phyloP scores from a whole-genome alignment of 768 basidiomycete species.

The Favolaschia claudopus region DNA sequence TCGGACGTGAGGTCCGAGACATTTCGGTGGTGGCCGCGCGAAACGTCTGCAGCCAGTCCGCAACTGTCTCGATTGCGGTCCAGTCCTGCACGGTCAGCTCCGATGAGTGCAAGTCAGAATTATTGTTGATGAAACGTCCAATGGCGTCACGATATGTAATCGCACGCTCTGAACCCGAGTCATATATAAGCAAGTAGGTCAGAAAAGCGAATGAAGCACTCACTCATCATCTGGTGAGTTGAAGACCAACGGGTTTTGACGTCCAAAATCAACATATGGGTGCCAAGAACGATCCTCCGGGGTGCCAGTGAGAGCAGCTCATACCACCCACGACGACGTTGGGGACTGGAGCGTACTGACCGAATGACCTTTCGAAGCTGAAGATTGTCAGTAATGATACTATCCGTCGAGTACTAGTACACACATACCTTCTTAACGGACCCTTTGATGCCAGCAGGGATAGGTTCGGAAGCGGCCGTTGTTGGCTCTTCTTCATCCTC shows the following conservation, averaged over 20 bases:
- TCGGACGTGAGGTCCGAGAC: slow-evolving; percentile 25
- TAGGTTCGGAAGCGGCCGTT: too few species aligned
- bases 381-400: not conserved
- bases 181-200: not conserved
- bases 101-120: slow-evolving; percentile 8
- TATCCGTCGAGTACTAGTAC: not conserved
- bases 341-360: slow-evolving; percentile 18
- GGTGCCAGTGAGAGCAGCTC: not conserved
- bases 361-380: slow-evolving; percentile 20
- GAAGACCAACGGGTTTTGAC: slow-evolving; percentile 29
- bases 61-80: slow-evolving; percentile 18
- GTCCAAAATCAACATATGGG: slow-evolving; percentile 28
- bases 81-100: slow-evolving; percentile 18
- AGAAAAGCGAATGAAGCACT: not conserved
- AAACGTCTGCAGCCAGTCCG: slow-evolving; percentile 18
- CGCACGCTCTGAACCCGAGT: slow-evolving; percentile 23
- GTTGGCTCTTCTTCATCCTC: not conserved
- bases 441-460: not conserved
- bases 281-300: not conserved
- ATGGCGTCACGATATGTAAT: slow-evolving; percentile 15
- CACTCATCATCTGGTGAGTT: slow-evolving; percentile 28
- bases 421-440: slow-evolving; percentile 4
- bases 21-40: slow-evolving; percentile 28
- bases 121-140: slow-evolving; percentile 1
- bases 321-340: slow-evolving; percentile 19